phyloP scores from a whole-genome alignment of 352 stramenopile species.

The Saprolegnia diclina region DNA sequence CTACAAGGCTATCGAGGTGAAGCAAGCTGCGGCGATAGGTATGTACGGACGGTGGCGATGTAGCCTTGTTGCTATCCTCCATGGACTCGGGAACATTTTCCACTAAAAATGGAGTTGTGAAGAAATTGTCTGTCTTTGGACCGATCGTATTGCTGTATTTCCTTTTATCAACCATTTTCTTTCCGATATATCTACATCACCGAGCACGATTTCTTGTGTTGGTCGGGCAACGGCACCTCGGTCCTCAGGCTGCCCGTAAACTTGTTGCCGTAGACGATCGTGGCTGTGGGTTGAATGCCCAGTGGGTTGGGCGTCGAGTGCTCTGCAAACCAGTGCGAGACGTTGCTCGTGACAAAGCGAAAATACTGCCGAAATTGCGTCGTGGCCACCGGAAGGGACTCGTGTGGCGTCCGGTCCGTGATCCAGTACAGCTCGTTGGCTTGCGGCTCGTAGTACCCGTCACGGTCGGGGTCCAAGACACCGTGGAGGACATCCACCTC shows the following conservation, averaged over 20 bases:
- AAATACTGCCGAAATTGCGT: conserved; percentile 29
- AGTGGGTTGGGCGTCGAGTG: conserved; percentile 29
- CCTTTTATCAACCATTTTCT: no score
- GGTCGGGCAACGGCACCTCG: no score
- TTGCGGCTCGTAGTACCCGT: neutral
- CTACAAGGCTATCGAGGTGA: no score
- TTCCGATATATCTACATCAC: no score
- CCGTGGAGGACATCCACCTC: conserved; percentile 21
- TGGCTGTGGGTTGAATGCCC: conserved; percentile 24
- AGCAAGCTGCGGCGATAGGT: no score
- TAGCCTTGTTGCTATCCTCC: no score
- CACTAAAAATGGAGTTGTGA: no score
- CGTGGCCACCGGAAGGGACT: conserved; percentile 15
- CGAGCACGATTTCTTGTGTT: no score
- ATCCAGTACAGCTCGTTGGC: conserved; percentile 30
- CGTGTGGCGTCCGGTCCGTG: conserved; percentile 29
- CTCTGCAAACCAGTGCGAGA: conserved; percentile 31
- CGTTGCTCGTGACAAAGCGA: conserved; percentile 26
- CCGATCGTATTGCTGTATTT: no score
- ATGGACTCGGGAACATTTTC: no score
- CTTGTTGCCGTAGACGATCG: conserved; percentile 28
- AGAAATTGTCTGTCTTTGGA: no score
- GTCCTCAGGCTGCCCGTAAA: neutral
- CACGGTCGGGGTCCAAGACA: conserved; percentile 16
- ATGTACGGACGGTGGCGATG: no score